Evolutionary conservation across 225 moss, liverwort and hornwort species (phyloP).

Genomic region (Pseudoscleropodium purum): DNA sequence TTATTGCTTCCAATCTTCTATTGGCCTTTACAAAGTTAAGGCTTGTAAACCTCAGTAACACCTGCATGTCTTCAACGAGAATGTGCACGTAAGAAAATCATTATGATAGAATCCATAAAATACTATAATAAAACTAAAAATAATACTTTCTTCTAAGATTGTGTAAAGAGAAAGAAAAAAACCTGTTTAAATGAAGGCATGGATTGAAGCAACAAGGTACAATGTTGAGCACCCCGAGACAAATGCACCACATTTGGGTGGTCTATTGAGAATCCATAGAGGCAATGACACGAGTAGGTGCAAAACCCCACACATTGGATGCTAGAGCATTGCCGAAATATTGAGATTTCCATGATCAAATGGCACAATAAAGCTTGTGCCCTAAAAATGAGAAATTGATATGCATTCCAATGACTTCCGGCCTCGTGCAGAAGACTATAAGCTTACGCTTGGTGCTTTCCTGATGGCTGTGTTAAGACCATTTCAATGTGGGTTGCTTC

Average conservation of each 20-base stretch:
- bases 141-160: no score
- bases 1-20: not conserved
- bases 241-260: not conserved
- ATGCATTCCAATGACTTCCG: not conserved
- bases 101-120: not conserved
- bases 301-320: accelerated
- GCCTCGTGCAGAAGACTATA: not conserved
- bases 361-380: not conserved
- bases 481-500: not conserved
- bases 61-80: not conserved
- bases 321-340: not conserved
- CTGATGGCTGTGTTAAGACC: accelerated
- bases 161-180: not conserved
- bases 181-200: not conserved
- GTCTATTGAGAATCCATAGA: not conserved
- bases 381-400: not conserved
- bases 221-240: not conserved
- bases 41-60: not conserved
- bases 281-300: not conserved
- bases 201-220: not conserved
- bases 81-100: not conserved
- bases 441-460: accelerated
- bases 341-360: not conserved
- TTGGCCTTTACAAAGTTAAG: not conserved
- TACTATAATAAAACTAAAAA: not conserved